These are phyloP conservation scores for Penicillium sp. DNA, from an alignment of 2,329 filamentous ascomycete genomes.

Conservation along the genomic window DNA sequence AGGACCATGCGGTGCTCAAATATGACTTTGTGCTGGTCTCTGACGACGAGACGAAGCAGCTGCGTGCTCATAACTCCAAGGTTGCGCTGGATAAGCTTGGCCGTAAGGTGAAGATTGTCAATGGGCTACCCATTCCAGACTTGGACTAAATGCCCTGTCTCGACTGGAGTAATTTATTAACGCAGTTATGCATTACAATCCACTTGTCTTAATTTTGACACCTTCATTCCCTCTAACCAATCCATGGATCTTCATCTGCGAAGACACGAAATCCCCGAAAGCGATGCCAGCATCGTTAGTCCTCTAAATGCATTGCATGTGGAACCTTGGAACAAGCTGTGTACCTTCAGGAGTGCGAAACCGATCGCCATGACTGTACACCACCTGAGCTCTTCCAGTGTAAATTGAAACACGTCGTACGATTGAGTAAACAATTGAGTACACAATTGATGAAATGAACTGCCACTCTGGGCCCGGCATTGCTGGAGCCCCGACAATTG, in stretches of 20 bases:
- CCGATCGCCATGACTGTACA: too few relatives aligned
- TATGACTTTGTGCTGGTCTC: conserved; percentile 80
- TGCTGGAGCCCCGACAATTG: not conserved
- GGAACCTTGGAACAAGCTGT: too few relatives aligned
- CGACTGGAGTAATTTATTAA: not conserved
- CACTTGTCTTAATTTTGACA: too few relatives aligned
- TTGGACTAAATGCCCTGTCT: conserved; percentile 15
- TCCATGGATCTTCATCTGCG: too few relatives aligned
- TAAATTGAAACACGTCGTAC: not conserved
- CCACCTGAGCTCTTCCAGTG: not conserved
- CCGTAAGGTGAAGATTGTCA: conserved; percentile 67
- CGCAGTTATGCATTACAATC: too few relatives aligned
- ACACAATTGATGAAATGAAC: not conserved
- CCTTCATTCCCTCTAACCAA: too few relatives aligned
- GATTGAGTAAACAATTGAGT: not conserved
- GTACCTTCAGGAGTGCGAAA: too few relatives aligned
- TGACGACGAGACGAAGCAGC: conserved; percentile 65
- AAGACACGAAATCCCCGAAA: too few relatives aligned
- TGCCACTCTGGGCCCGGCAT: not conserved
- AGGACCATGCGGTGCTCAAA: conserved; percentile 64
- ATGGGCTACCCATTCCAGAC: conserved; percentile 26
- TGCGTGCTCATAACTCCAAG: conserved; percentile 68
- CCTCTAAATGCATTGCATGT: too few relatives aligned
- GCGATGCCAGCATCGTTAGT: too few relatives aligned
- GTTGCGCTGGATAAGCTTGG: conserved; percentile 69